Evolutionary conservation across 768 basidiomycete genomes (phyloP), one percentile per base, ranked within the genome.

Genomic region (Coprinopsis sp.): DNA sequence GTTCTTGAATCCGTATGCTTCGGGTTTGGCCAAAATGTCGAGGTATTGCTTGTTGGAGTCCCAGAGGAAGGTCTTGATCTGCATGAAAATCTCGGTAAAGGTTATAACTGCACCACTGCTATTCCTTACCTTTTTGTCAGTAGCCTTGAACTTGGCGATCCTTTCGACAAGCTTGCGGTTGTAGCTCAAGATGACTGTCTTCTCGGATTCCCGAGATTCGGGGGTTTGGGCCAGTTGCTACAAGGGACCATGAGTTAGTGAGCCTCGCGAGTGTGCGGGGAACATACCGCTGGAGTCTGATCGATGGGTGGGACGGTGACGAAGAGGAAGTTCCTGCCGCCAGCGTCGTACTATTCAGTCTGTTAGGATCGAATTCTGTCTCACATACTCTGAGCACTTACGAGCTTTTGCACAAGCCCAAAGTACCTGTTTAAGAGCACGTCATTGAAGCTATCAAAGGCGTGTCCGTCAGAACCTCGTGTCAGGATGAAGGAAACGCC

Each of bases 311-410:
- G 66, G n/a, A 71, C 69, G 19, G 60, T 70, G 51, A 63, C 65
- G 50, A 78, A 77, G 49, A 76, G 67, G 67, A 74, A 82, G 61
- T 62, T 78, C 29, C 82, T 68, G 6, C 73, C 83, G 14, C 83
- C 83, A 22, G 60, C 71, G 31, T 67, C 51, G 46, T 63, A 64
- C 76, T 77, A 40, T 12, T 18, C 24, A 11, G 25, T 23, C 4
- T 38, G 14, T 12, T 12, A 27, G 33, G 23, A 21, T 36, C 23
- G 30, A 18, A 21, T 24, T 5, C 25, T n/a, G 28, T 5, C 38
- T 18, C 18, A 12, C 30, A 24, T 25, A 36, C 3, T 2, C 1
- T 2, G 7, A 14, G 14, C 10, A 21, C 30, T 37, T 45, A 52
- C 52, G 16, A 58, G 30, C 30, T 54, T 46, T 52, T 70, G 64